Evolutionary conservation across 805 yeast species (phyloP).

Genomic region (Candida ovalis): DNA sequence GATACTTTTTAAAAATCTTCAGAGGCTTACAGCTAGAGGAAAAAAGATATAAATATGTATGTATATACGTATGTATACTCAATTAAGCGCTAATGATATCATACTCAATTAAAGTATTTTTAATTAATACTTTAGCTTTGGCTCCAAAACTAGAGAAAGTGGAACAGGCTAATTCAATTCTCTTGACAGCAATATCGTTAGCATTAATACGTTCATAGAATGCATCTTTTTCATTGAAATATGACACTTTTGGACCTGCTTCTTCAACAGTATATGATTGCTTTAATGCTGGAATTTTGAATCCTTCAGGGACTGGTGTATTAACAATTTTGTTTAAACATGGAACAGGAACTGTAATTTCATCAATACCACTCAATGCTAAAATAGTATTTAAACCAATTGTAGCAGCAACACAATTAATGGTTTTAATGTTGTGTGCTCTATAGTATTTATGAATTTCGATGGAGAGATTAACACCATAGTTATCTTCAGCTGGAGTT

Average conservation of each 20-base stretch:
- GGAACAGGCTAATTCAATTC: conserved; percentile 18
- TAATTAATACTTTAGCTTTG: conserved; percentile 14
- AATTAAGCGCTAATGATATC: conserved; percentile 3
- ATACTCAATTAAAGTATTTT: conserved; percentile 12
- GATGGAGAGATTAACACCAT: conserved; percentile 27
- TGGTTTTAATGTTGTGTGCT: conserved; percentile 29
- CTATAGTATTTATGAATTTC: conserved; percentile 33
- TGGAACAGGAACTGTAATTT: conserved; percentile 31
- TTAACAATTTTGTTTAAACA: conserved; percentile 26
- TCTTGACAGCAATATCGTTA: conserved; percentile 16
- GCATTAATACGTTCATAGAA: conserved; percentile 13
- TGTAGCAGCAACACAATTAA: conserved; percentile 33
- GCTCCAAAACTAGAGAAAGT: conserved; percentile 16
- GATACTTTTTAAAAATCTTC: too few relatives aligned
- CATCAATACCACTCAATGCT: conserved; percentile 34
- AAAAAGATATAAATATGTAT: too few relatives aligned
- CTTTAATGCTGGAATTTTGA: conserved; percentile 16
- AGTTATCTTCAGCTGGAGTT: conserved; percentile 24
- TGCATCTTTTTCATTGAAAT: conserved; percentile 17
- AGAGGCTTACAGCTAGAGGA: too few relatives aligned
- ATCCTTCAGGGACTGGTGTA: conserved; percentile 27
- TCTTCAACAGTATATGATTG: conserved; percentile 17
- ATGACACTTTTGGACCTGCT: conserved; percentile 22
- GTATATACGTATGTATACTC: too few relatives aligned
- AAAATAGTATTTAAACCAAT: conserved; percentile 27